Conservation (phyloP, 192 early-diverging fungal genomes). For the Dimargaris xerosporica region DNA sequence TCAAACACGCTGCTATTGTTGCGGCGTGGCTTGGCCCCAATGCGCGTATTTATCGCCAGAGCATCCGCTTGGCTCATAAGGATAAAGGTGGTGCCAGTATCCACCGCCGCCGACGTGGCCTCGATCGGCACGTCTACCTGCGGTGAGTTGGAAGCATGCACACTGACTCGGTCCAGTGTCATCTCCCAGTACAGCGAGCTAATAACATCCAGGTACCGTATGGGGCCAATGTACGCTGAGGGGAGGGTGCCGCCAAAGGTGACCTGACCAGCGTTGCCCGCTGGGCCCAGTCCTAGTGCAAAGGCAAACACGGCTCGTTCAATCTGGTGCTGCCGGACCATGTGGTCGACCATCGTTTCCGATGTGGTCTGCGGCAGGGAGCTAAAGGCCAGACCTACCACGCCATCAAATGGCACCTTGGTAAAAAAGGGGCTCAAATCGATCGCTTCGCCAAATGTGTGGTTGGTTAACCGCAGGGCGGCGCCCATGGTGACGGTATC, state of each 20-base stretch:
- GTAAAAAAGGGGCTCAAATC: conserved; percentile 31
- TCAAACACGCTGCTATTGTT: conserved; percentile 24
- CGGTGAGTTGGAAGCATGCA: conserved; percentile 18
- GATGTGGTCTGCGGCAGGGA: conserved; percentile 15
- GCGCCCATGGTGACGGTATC: conserved; percentile 32
- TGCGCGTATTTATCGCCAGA: conserved; percentile 22
- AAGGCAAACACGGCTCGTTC: conserved; percentile 27
- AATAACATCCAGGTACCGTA: conserved; percentile 29
- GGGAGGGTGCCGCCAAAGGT: conserved; percentile 24
- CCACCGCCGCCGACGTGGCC: conserved; percentile 23
- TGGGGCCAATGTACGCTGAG: conserved; percentile 21
- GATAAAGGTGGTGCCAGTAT: conserved; percentile 43
- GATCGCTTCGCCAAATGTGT: conserved; percentile 32
- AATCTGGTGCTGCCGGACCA: conserved; percentile 15
- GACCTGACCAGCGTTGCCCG: conserved; percentile 19
- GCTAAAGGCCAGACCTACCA: conserved; percentile 38
- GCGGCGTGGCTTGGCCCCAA: conserved; percentile 24
- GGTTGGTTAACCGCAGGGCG: conserved; percentile 17
- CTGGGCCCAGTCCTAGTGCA: conserved; percentile 10
- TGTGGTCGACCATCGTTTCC: conserved; percentile 7
- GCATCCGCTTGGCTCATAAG: conserved; percentile 24
- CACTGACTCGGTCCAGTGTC: conserved; percentile 22
- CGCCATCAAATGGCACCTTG: conserved; percentile 35
- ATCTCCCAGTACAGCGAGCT: conserved; percentile 39
- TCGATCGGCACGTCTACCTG: not conserved